Evolutionary conservation across 2,329 filamentous ascomycete genomes (phyloP), one percentile per base, ranked within the genome.

Genomic region (Diaporthe citri): DNA sequence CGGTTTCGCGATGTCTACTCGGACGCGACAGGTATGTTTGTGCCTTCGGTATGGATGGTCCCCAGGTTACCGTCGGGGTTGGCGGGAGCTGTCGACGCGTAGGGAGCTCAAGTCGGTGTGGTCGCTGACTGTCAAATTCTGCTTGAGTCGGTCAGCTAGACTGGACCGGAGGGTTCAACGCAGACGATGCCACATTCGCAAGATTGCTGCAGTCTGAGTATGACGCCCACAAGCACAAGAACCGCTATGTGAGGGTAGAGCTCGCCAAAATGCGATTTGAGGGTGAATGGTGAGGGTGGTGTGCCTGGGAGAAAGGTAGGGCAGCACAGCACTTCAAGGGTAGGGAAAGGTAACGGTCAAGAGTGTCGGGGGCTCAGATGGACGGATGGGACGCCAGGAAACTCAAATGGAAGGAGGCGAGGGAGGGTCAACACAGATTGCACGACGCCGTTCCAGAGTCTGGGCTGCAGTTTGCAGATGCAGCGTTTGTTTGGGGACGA

Each of bases 81-180:
- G 64, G 34, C n/a, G 55, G 48, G 64, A 69, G 31, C 31, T 31
- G 64, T 69, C 34, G 48, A 51, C 46, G 48, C 71, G 57, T 55
- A 28, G 46, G 43, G 28, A 55, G 71, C 46, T 51, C 28, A 48
- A 36, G n/a, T 56, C 20, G 13, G 46, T 13, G 71, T 56, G 48
- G 36, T 34, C 55, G 43, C 28, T 52, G 46, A 36, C 70, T 64
- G 71, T 72, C 57, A 72, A 72, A 72, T 55, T 72, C 71, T 72
- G 71, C 71, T 72, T 17, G 57, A 55, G 70, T 34, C 28, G 57
- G 57, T 72, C 39, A 72, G 71, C 71, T 55, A 55, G 10, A 55
- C 46, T 72, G 46, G 48, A 55, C 36, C 64, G 34, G 41, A 55
- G 46, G 22, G 34, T n/a, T 56, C 41, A 28, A 60, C 46, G n/a